Evolutionary conservation across 768 basidiomycete genomes (phyloP).

Genomic region (Pisolithus sp.): DNA sequence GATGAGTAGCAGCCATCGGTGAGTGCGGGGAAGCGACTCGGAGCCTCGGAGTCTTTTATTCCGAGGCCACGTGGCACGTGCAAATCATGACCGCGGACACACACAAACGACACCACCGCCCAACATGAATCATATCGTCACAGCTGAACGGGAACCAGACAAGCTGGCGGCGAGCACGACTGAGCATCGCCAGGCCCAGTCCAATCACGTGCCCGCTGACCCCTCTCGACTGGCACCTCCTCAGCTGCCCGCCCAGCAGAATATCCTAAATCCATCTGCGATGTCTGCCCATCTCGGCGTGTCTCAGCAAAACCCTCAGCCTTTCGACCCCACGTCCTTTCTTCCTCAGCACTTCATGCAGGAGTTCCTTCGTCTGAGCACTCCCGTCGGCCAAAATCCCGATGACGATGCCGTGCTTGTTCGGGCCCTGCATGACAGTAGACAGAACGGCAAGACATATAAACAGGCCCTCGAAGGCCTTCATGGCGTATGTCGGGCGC

Average conservation of each 20-base stretch:
- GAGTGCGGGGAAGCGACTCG: conserved; percentile 12
- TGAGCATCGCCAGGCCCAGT: no score
- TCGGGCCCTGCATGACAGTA: conserved; percentile 35
- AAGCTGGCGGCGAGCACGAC: no score
- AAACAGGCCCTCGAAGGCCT: conserved; percentile 61
- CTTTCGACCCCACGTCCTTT: conserved; percentile 29
- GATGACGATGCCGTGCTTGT: conserved; percentile 58
- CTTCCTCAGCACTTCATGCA: conserved; percentile 51
- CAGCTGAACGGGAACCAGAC: no score
- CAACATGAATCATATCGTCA: no score
- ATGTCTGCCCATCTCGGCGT: conserved; percentile 17
- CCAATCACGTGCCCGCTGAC: no score
- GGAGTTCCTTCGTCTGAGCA: conserved; percentile 47
- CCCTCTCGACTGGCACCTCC: no score
- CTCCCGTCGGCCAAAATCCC: conserved; percentile 42
- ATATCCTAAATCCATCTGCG: conserved; percentile 32
- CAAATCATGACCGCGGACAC: no score
- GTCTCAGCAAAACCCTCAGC: conserved; percentile 12
- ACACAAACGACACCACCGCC: no score
- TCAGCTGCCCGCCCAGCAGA: conserved; percentile 15
- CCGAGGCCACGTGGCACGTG: background rate
- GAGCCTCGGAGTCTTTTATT: background rate
- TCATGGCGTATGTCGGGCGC: conserved; percentile 47
- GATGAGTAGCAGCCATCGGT: conserved; percentile 11
- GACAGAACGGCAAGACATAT: conserved; percentile 42